phyloP scores from a whole-genome alignment of 768 basidiomycete species.

The Mycena chlorophos region DNA sequence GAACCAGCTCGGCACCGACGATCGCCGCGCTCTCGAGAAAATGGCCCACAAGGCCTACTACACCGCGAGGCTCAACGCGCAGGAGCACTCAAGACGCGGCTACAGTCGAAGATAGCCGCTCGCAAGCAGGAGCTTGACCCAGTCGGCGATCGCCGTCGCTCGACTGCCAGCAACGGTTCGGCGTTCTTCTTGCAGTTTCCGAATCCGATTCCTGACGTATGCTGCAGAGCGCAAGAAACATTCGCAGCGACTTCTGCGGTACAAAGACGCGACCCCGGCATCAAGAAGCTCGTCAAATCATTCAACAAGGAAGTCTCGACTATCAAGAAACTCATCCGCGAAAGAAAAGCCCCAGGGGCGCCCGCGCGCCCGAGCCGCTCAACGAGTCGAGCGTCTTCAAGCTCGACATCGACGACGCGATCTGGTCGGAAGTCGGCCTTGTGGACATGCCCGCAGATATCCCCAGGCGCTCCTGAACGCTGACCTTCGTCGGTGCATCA shows the following conservation, averaged over 20 bases:
- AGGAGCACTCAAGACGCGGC: background rate
- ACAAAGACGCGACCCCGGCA: background rate
- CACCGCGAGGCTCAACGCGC: background rate
- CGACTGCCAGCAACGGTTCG: background rate
- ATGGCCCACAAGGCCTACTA: background rate
- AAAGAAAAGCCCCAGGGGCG: background rate
- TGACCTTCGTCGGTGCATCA: background rate
- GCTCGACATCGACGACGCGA: background rate
- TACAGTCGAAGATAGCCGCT: background rate
- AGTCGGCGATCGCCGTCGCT: background rate
- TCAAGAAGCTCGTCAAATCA: background rate
- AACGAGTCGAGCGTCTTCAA: background rate
- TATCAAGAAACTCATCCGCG: background rate
- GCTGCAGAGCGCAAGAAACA: background rate
- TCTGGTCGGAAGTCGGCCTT: background rate
- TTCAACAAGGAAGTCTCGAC: background rate
- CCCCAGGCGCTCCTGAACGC: background rate
- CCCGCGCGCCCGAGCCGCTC: background rate
- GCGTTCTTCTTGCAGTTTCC: background rate
- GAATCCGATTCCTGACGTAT: background rate
- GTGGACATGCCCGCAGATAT: no score
- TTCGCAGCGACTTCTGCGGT: background rate
- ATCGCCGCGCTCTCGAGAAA: background rate
- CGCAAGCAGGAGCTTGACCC: background rate
- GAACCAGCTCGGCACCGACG: background rate